Percentiles rank a stretch among this genome's conserved stretches.
Conservation (phyloP, 208 protist species). For the Herpetomonas tarakana region DNA sequence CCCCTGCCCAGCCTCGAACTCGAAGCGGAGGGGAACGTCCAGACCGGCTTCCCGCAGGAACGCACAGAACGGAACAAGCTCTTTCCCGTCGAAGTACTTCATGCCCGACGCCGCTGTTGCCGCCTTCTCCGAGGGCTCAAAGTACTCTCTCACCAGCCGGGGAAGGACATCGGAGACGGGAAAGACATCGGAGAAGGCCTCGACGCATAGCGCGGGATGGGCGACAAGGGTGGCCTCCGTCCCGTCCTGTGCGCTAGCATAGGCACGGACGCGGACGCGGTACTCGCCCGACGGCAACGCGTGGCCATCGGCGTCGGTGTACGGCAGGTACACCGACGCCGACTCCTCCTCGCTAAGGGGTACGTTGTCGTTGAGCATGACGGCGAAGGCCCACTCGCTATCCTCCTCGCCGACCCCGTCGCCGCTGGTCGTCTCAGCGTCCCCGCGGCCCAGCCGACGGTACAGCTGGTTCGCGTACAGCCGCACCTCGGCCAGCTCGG, state of each 20-base stretch:
- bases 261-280: constrained; percentile 71
- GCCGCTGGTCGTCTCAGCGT: neutral
- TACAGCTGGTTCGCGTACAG: constrained; percentile 49
- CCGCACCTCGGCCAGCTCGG: constrained; percentile 50
- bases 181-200: constrained; percentile 60
- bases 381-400: constrained; percentile 76
- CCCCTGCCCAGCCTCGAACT: constrained; percentile 76
- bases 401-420: constrained; percentile 4
- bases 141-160: constrained; percentile 58
- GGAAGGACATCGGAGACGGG: constrained; percentile 70
- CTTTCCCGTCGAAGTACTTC: constrained; percentile 22
- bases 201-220: constrained; percentile 36
- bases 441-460: constrained; percentile 31
- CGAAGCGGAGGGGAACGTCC: constrained; percentile 63
- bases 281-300: constrained; percentile 68
- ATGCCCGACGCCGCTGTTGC: neutral
- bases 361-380: constrained; percentile 79
- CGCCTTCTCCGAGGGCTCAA: constrained; percentile 9
- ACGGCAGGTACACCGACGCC: constrained; percentile 68
- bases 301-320: constrained; percentile 32
- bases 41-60: constrained; percentile 72
- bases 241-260: constrained; percentile 26
- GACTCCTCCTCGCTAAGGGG: constrained; percentile 42
- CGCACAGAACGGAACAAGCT: constrained; percentile 65
- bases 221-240: constrained; percentile 1